Evolutionary conservation across 768 basidiomycete species (phyloP), one percentile per base, ranked within the genome.

Genomic region (Mrakia frigida): DNA sequence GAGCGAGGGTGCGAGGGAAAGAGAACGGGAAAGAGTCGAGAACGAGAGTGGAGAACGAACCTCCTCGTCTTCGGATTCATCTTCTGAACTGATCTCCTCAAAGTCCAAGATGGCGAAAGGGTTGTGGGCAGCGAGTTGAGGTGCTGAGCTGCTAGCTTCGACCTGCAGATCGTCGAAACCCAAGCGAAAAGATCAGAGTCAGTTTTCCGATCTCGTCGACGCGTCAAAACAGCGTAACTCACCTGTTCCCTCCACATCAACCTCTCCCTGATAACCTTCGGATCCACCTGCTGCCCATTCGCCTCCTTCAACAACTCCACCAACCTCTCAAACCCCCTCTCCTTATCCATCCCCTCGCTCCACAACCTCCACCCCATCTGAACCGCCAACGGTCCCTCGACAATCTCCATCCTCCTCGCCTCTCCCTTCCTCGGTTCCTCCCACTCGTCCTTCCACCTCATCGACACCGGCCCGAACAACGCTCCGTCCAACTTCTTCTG

Each of bases 401-500:
- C 37, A 23, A 41, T 39, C 39, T 68, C 65, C 35, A 68, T 39
- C 65, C 39, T 39, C 35, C 35, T 68, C 65, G 35, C 35, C n/a
- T 25, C 18, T 1, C 16, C 65, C 11, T 35, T 25, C 21, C 23
- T n/a, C 6, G 65, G 65, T 10, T 68, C 65, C 37, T 39, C 39
- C 65, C 65, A 68, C 7, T 35, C 65, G 65, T 37, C 65, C 16
- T 23, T 39, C 65, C 37, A 41, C 13, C 37, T 23, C 35, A 68
- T n/a, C 65, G 65, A 68, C 35, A 68, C 65, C 9, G 65, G 65
- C 18, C 65, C 65, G 25, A 68, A 68, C 10, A 68, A 23, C 25
- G 37, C 65, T 23, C 65, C 65, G 13, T 68, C 65, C 18, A 68
- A 39, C 25, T 39, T 68, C 65, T 68, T 35, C 65, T 68, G 65